phyloP scores from a whole-genome alignment of 495 filamentous ascomycete genomes.

The Gamarada debralockiae region DNA sequence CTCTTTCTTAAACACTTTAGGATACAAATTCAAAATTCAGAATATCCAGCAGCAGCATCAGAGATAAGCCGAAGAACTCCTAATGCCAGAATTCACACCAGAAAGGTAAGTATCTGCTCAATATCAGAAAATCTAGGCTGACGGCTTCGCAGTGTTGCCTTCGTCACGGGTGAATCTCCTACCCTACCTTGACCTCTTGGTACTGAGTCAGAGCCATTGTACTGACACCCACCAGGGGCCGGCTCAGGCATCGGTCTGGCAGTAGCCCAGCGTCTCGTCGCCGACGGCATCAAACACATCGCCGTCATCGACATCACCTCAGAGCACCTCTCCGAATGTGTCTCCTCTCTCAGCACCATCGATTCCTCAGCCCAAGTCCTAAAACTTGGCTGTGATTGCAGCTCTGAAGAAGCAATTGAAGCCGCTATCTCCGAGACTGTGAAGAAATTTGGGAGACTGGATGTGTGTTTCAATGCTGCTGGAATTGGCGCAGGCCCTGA shows the following conservation, averaged over 20 bases:
- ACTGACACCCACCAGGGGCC: constrained; percentile 1
- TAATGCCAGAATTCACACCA: no score
- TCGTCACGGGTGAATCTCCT: constrained; percentile 6
- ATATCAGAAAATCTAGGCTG: no score
- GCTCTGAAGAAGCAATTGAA: constrained; percentile 44
- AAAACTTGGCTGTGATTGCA: constrained; percentile 49
- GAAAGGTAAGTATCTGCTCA: no score
- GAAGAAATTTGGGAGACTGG: constrained; percentile 45
- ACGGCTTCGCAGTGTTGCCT: constrained; percentile 16
- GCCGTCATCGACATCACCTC: constrained; percentile 57
- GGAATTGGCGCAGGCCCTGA: constrained; percentile 56
- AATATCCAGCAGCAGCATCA: no score
- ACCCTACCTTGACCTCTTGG: not conserved
- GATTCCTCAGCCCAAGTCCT: constrained; percentile 47
- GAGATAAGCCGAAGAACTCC: no score
- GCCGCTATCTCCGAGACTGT: constrained; percentile 36
- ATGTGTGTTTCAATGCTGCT: constrained; percentile 59
- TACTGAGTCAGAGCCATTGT: not conserved
- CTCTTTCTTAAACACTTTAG: no score
- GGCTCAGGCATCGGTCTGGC: constrained; percentile 15
- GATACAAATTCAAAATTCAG: no score
- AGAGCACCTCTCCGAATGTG: constrained; percentile 31
- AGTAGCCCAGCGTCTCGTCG: constrained; percentile 7
- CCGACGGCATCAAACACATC: constrained; percentile 54
- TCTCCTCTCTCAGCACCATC: constrained; percentile 36